A percentile compares a stretch with the other conserved stretches of the same genome.
phyloP scores from a whole-genome alignment of 306 rosid species.

The Fragaria nilgerrensis region DNA sequence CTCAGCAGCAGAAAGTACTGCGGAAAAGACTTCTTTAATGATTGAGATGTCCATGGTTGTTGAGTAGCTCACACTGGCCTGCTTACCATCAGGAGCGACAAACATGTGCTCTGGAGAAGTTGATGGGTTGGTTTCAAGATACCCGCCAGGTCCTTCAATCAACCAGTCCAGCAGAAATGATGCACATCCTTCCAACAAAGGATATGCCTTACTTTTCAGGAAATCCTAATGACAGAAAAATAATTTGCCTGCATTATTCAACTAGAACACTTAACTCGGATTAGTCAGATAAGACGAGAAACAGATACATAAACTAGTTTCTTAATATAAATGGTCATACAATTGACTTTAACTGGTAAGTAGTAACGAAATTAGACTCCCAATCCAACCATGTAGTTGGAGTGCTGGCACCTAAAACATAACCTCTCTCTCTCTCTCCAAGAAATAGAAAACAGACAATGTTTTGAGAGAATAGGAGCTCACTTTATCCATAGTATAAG shows the following conservation, averaged over 20 bases:
- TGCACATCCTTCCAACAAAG: conserved; percentile 92
- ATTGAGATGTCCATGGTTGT: conserved; percentile 93
- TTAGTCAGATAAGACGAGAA: background rate
- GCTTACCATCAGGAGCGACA: conserved; percentile 71
- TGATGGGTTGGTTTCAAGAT: conserved; percentile 90
- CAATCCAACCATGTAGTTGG: conserved; percentile 8
- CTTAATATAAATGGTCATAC: background rate
- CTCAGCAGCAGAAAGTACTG: conserved; percentile 76
- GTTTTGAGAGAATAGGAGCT: conserved; percentile 28
- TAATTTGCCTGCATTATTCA: conserved; percentile 21
- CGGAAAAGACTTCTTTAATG: conserved; percentile 78
- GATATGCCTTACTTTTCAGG: conserved; percentile 83
- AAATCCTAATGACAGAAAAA: conserved; percentile 55
- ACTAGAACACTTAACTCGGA: conserved; percentile 5
- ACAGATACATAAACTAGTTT: background rate
- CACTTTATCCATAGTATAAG: conserved; percentile 82
- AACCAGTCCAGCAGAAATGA: conserved; percentile 96
- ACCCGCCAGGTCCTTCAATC: conserved; percentile 75
- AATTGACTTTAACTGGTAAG: background rate
- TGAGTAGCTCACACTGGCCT: conserved; percentile 95
- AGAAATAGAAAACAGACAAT: conserved; percentile 6
- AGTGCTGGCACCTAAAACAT: background rate
- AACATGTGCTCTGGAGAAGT: conserved; percentile 99
- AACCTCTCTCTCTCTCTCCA: background rate
- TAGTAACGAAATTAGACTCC: background rate